These are phyloP conservation scores for Xylaria palmicola DNA, from an alignment of 495 filamentous ascomycete genomes.

Conservation along the genomic window DNA sequence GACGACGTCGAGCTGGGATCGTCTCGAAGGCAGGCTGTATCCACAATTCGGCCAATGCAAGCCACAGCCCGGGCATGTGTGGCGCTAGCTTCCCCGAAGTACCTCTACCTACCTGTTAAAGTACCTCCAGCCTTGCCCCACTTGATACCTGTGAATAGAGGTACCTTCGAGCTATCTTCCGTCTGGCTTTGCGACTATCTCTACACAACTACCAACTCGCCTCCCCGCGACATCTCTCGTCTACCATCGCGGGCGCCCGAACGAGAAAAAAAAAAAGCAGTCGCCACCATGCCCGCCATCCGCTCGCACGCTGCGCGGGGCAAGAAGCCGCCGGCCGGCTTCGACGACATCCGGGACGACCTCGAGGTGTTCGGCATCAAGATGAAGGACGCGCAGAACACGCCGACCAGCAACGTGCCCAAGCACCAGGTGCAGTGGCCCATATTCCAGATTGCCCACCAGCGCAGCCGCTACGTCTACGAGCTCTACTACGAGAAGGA, in stretches of 20 bases:
- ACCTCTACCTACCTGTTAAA: no score
- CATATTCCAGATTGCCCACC: constrained; percentile 95
- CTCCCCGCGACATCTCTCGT: background rate
- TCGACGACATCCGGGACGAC: constrained; percentile 95
- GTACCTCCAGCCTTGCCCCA: constrained; percentile 15
- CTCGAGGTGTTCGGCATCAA: constrained; percentile 94
- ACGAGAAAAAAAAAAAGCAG: constrained; percentile 19
- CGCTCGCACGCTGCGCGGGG: constrained; percentile 63
- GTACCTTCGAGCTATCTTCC: background rate
- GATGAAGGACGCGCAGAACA: constrained; percentile 97
- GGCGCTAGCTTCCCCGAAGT: background rate
- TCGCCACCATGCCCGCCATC: constrained; percentile 89
- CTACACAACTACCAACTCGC: background rate
- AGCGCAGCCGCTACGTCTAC: constrained; percentile 91
- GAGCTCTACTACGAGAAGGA: constrained; percentile 98
- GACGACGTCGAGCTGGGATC: constrained; percentile 19
- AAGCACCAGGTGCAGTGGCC: constrained; percentile 92
- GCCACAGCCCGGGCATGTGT: no score
- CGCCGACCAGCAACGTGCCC: constrained; percentile 50
- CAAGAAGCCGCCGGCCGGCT: constrained; percentile 92
- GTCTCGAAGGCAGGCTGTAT: background rate
- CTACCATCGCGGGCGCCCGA: background rate
- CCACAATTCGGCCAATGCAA: constrained; percentile 1
- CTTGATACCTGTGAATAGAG: no score
- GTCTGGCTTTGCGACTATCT: background rate